Base-by-base conservation (phyloP, 129 eudicot genomes). In the Lonicera japonica region DNA sequence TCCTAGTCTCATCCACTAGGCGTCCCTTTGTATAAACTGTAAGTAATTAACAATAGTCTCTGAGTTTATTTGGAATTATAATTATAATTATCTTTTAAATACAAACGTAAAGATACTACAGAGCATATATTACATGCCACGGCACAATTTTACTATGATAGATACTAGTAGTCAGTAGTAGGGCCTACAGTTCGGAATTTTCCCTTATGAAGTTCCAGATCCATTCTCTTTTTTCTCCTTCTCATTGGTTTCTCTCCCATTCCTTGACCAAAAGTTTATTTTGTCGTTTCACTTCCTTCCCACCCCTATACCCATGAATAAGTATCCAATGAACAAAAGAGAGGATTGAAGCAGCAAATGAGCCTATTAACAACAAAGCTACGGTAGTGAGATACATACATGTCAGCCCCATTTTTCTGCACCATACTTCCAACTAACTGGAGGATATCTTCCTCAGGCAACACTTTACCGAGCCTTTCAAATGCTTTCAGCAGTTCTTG, bases 131-230 rank as follows among this genome's bases (percentile, higher is more conserved):
- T n/a, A n/a, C n/a, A n/a, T 10, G 50, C 50, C 50, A 43, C 13
- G 13, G 55, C 20, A 50, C 55, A 16, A 50, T 5, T 50, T 50
- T 5, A 17, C 21, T 5, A 3, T 14, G 55, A 50, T 5, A 50
- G n/a, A n/a, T n/a, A n/a, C n/a, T n/a, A 16, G 20, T 20, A 8
- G 13, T 43, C 16, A 43, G 1, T 8, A 10, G n/a, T n/a, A n/a
- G 1, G 21, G 48, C 92, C 65, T 72, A 94, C 99, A 60, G 53
- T 83, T 60, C 79, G 92, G 80, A 88, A 56, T 73, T 88, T 94
- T 67, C 88, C 99, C 75, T 85, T 94, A 74, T 80, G 76, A 65
- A 78, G 96, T 58, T 94, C 95, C 65, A 84, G 85, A 46, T 82
- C 92, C 74, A 83, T 66, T 75, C 76, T 80, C n/a, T 66, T 78